Evolutionary conservation across 1,139 yeast species (phyloP).

Genomic region (Diutina rugosa): DNA sequence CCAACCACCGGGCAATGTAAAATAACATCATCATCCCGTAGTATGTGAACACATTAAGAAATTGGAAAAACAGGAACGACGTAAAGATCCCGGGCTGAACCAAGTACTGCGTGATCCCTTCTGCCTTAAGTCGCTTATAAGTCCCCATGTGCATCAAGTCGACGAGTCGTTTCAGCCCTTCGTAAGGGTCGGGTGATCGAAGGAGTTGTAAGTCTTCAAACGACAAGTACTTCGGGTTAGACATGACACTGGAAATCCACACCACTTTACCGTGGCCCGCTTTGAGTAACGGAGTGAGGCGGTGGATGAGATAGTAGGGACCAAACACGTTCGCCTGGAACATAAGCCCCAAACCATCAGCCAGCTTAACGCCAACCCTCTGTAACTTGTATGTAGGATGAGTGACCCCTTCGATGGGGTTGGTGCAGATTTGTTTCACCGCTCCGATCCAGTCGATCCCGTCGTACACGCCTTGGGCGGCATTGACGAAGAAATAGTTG

Average conservation of each 20-base stretch:
- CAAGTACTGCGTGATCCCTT: constrained; percentile 57
- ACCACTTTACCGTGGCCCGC: constrained; percentile 49
- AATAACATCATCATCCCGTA: constrained; percentile 79
- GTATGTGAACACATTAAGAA: constrained; percentile 63
- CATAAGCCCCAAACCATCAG: constrained; percentile 70
- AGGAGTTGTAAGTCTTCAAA: constrained; percentile 64
- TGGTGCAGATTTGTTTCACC: constrained; percentile 41
- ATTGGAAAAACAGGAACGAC: constrained; percentile 67
- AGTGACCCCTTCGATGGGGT: constrained; percentile 74
- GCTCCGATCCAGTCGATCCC: constrained; percentile 86
- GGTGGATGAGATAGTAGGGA: constrained; percentile 73
- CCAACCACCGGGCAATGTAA: constrained; percentile 69
- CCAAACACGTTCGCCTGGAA: constrained; percentile 95
- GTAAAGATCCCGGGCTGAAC: constrained; percentile 93
- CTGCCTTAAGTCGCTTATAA: constrained; percentile 31
- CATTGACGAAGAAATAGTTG: constrained; percentile 73
- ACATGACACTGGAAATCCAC: constrained; percentile 80
- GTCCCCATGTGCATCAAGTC: constrained; percentile 75
- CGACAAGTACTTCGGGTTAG: constrained; percentile 58
- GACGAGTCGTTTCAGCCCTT: constrained; percentile 81
- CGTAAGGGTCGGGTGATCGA: constrained; percentile 59
- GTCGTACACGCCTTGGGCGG: constrained; percentile 77
- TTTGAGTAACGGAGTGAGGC: constrained; percentile 36
- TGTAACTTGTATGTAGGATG: constrained; percentile 79
- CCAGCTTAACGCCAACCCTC: constrained; percentile 55